Conservation (phyloP, 805 yeast genomes). For the Barnettozyma populi region DNA sequence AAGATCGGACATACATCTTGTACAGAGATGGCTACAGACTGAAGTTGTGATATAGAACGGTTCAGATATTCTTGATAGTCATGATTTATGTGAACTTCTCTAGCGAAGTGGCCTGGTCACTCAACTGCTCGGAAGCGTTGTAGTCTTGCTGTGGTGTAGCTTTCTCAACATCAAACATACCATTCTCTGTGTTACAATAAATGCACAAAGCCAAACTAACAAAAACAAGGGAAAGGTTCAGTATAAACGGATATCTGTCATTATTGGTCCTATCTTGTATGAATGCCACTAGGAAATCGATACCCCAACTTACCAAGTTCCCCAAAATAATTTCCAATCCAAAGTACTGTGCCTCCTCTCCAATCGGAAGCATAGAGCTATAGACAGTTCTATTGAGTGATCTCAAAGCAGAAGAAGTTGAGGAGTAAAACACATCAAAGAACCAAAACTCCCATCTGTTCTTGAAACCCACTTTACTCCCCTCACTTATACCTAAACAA, state of each 20-base stretch:
- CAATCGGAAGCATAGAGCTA: conserved; percentile 34
- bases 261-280: conserved; percentile 36
- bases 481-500: conserved; percentile 29
- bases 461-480: conserved; percentile 32
- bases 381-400: conserved; percentile 33
- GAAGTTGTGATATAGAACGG: too few relatives aligned
- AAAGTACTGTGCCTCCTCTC: conserved; percentile 39
- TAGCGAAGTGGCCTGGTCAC: neutral
- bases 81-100: too few relatives aligned
- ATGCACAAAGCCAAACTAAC: conserved; percentile 25
- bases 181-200: conserved; percentile 29
- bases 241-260: conserved; percentile 33
- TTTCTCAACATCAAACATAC: conserved; percentile 25
- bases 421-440: conserved; percentile 33
- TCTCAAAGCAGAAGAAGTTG: conserved; percentile 32
- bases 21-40: too few relatives aligned
- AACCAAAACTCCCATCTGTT: conserved; percentile 40
- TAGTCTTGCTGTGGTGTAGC: neutral
- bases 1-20: too few relatives aligned
- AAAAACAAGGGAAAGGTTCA: conserved; percentile 29
- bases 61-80: too few relatives aligned
- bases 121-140: neutral
- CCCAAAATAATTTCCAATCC: conserved; percentile 38
- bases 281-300: conserved; percentile 32
- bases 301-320: conserved; percentile 38